phyloP scores from a whole-genome alignment of 2,329 filamentous ascomycete genomes.

The Ophiostoma ips region DNA sequence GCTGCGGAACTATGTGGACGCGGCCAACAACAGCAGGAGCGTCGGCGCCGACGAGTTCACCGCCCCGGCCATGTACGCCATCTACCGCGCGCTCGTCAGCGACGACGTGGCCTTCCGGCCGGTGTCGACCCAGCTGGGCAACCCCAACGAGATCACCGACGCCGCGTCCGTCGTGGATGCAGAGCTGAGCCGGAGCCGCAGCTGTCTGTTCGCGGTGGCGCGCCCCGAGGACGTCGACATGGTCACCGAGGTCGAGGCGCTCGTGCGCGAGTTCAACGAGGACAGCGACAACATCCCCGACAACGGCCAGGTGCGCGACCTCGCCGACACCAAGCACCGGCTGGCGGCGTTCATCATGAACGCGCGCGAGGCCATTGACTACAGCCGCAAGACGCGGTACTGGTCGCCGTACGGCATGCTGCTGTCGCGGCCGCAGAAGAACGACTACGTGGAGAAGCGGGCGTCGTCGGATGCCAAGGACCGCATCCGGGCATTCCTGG shows the following conservation, averaged over 20 bases:
- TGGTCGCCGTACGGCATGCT: conserved; percentile 39
- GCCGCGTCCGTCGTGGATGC: conserved; percentile 16
- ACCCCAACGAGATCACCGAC: conserved; percentile 18
- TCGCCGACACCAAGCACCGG: conserved; percentile 12
- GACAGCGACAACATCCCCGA: conserved; percentile 13
- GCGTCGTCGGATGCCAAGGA: not conserved
- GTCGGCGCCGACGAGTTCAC: conserved; percentile 23
- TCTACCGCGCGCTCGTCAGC: conserved; percentile 49
- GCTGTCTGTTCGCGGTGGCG: conserved; percentile 48
- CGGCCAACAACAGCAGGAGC: conserved; percentile 15
- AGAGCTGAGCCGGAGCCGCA: conserved; percentile 25
- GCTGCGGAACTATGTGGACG: conserved; percentile 10
- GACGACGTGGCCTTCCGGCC: conserved; percentile 48
- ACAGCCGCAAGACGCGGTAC: conserved; percentile 33
- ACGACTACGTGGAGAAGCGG: not conserved
- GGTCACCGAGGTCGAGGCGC: conserved; percentile 34
- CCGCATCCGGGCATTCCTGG: not conserved
- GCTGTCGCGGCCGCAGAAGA: conserved; percentile 18
- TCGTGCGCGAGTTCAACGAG: conserved; percentile 41
- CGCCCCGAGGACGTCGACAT: conserved; percentile 38
- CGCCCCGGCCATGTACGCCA: conserved; percentile 47
- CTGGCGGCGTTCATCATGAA: conserved; percentile 34
- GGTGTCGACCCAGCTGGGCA: conserved; percentile 21
- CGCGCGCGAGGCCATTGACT: conserved; percentile 35
- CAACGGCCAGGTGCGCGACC: conserved; percentile 12